phyloP scores from a whole-genome alignment of 1,284 basidiomycete genomes.

The Chondrostereum purpureum region DNA sequence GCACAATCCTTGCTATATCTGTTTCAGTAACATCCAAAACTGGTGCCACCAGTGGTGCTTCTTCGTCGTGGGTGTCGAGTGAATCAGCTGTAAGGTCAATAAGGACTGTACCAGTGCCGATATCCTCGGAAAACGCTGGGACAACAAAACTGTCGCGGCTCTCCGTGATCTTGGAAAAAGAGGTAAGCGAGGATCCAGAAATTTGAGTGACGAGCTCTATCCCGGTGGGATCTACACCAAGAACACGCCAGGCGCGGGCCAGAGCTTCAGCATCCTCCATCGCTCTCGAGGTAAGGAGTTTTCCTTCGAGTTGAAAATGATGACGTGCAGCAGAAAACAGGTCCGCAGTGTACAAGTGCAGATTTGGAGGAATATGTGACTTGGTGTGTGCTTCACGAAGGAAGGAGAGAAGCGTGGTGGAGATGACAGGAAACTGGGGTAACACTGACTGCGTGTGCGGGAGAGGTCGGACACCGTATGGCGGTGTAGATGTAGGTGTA shows the following conservation, averaged over 20 bases:
- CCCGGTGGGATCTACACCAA: slow-evolving; percentile 51
- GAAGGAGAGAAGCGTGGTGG: slow-evolving; percentile 31
- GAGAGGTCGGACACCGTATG: slow-evolving; percentile 8
- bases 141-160: background rate
- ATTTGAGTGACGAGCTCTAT: slow-evolving; percentile 29
- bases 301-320: slow-evolving; percentile 62
- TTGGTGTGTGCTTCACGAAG: slow-evolving; percentile 29
- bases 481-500: slow-evolving; percentile 9
- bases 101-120: slow-evolving; percentile 20
- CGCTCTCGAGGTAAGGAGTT: slow-evolving; percentile 53
- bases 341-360: slow-evolving; percentile 63
- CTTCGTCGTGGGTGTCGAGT: background rate
- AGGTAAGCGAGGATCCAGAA: background rate
- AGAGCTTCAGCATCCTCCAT: slow-evolving; percentile 56
- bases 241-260: slow-evolving; percentile 54
- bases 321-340: slow-evolving; percentile 68
- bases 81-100: slow-evolving; percentile 12
- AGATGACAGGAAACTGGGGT: slow-evolving; percentile 24
- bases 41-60: slow-evolving; percentile 3
- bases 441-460: slow-evolving; percentile 17
- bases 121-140: slow-evolving; percentile 14
- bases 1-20: slow-evolving; percentile 63
- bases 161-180: background rate
- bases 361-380: slow-evolving; percentile 37
- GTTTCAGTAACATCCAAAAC: slow-evolving; percentile 62